A percentile compares a stretch with the other conserved stretches of the same genome.
phyloP scores from a whole-genome alignment of 495 filamentous ascomycete species.

The Hypoxylon cercidicola region DNA sequence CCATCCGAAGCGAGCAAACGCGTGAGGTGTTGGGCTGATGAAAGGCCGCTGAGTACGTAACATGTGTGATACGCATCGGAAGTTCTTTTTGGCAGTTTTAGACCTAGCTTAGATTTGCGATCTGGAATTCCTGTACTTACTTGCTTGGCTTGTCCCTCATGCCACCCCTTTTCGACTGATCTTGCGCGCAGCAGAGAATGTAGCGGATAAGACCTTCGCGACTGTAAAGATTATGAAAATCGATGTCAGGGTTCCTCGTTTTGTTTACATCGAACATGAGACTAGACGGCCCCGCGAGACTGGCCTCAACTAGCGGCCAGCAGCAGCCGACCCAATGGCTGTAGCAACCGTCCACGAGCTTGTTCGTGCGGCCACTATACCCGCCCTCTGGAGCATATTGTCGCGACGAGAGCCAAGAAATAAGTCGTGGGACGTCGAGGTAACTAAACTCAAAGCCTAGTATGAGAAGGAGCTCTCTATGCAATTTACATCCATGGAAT shows the following conservation, averaged over 20 bases:
- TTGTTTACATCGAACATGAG: conserved; percentile 43
- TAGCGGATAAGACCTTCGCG: conserved; percentile 87
- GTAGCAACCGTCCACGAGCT: conserved; percentile 97
- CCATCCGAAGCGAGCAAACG: conserved; percentile 63
- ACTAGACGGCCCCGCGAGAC: conserved; percentile 62
- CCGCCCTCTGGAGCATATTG: conserved; percentile 95
- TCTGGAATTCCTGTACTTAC: conserved; percentile 61
- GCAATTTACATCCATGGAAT: conserved; percentile 1
- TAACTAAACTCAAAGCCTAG: conserved; percentile 60
- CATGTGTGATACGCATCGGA: conserved; percentile 92
- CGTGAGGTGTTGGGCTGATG: conserved; percentile 80
- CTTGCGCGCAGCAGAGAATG: conserved; percentile 88
- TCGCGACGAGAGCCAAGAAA: conserved; percentile 87
- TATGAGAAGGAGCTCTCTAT: conserved; percentile 13
- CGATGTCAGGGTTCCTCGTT: conserved; percentile 44
- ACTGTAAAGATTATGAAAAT: conserved; percentile 70
- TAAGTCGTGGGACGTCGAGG: conserved; percentile 78
- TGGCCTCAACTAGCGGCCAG: conserved; percentile 90
- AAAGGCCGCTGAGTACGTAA: conserved; percentile 89
- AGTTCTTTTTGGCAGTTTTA: conserved; percentile 58
- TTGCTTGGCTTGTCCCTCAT: conserved; percentile 93
- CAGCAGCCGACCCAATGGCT: conserved; percentile 97
- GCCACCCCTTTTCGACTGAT: conserved; percentile 72
- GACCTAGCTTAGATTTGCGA: conserved; percentile 28
- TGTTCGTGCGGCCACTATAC: conserved; percentile 93